Conservation (phyloP, 257 asterid species). For the Scutellaria minor region DNA sequence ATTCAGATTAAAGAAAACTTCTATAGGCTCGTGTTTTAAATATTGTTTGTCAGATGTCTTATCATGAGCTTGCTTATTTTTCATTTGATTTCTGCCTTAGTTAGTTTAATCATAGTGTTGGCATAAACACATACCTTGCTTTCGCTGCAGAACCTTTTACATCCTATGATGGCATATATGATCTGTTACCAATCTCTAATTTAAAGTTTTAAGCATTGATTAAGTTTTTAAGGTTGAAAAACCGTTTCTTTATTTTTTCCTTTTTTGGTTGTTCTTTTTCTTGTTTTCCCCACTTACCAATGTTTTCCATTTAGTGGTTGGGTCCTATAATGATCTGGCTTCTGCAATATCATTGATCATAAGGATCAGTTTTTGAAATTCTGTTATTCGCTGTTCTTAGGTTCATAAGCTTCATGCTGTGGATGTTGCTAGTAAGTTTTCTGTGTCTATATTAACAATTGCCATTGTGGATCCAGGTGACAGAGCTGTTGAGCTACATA, state of each 20-base stretch:
- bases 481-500: constrained; percentile 70
- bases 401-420: constrained; percentile 19
- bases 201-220: constrained; percentile 13
- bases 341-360: constrained; percentile 26
- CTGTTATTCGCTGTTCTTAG: neutral
- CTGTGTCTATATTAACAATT: constrained; percentile 34
- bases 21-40: neutral
- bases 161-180: constrained; percentile 6
- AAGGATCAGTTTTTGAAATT: constrained; percentile 21
- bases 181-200: neutral
- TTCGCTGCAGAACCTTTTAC: constrained; percentile 14
- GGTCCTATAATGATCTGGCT: neutral
- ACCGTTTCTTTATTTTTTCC: neutral
- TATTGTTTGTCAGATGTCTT: constrained; percentile 6
- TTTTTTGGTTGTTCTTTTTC: neutral
- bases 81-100: constrained; percentile 2
- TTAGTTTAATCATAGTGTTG: neutral
- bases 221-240: constrained; percentile 7
- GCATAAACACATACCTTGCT: constrained; percentile 9
- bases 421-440: constrained; percentile 4
- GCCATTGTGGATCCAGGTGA: constrained; percentile 65
- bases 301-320: constrained; percentile 4
- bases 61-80: constrained; percentile 4
- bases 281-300: constrained; percentile 3
- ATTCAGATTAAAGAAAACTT: constrained; percentile 14